A percentile compares a stretch with the other conserved stretches of the same genome.
phyloP scores from a whole-genome alignment of 352 stramenopile genomes.

The Phytophthora niederhauseri region DNA sequence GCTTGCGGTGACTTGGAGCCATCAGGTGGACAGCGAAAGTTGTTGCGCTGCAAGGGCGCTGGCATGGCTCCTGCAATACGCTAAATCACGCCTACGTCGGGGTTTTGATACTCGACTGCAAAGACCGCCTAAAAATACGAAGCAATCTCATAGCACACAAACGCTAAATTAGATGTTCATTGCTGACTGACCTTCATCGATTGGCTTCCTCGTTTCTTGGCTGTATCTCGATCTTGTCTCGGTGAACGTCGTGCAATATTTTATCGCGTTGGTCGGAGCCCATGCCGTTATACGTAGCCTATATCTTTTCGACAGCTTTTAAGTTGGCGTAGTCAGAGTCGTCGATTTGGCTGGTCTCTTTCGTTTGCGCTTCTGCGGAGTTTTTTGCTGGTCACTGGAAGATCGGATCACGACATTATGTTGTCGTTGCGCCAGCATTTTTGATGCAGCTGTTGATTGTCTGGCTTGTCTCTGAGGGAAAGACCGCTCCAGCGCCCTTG shows the following conservation, averaged over 20 bases:
- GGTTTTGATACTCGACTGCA: constrained; percentile 3
- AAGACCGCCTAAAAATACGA: constrained; percentile 34
- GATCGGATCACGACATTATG: constrained; percentile 13
- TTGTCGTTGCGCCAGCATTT: constrained; percentile 25
- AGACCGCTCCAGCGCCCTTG: constrained; percentile 57
- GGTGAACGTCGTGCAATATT: constrained; percentile 6
- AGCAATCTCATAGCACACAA: constrained; percentile 14
- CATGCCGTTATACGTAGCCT: constrained; percentile 16
- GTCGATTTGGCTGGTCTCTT: constrained; percentile 36
- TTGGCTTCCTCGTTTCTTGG: constrained; percentile 25
- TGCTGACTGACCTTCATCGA: constrained; percentile 19
- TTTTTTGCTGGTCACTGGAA: constrained; percentile 34
- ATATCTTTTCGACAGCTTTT: constrained; percentile 14
- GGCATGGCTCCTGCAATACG: constrained; percentile 15
- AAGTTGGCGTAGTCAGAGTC: constrained; percentile 19
- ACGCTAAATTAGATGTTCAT: constrained; percentile 37
- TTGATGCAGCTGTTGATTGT: constrained; percentile 28
- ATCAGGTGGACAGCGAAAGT: constrained; percentile 59
- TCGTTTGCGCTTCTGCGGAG: constrained; percentile 44
- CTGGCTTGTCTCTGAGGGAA: constrained; percentile 49
- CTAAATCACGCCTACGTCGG: constrained; percentile 5
- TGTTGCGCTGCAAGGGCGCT: constrained; percentile 63
- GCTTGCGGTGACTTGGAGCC: constrained; percentile 24
- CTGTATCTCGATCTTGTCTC: constrained; percentile 7
- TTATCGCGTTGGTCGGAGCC: constrained; percentile 15